Percentiles rank a stretch among this genome's conserved stretches.
phyloP scores from a whole-genome alignment of 75 land plant species.

The Selaginella tamariscina region DNA sequence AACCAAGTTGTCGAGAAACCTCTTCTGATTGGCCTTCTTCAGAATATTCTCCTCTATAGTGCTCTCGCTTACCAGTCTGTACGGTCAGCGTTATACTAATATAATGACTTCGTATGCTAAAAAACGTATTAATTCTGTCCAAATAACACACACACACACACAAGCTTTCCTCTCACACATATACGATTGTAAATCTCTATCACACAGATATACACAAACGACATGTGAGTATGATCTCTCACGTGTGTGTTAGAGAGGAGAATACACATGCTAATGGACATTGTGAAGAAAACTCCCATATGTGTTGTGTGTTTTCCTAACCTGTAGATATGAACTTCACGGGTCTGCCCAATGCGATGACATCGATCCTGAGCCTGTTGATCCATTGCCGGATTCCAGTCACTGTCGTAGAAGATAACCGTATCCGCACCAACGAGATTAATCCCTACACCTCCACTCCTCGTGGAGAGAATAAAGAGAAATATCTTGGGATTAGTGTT shows the following conservation, averaged over 20 bases:
- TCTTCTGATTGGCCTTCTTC: slow-evolving; percentile 98
- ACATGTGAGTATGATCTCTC: too few species aligned
- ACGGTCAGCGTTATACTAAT: too few species aligned
- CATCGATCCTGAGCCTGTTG: slow-evolving; percentile 99
- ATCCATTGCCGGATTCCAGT: slow-evolving; percentile 99
- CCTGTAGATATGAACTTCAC: slow-evolving; percentile 86
- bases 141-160: too few species aligned
- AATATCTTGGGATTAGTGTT: slow-evolving; percentile 94
- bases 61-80: slow-evolving; percentile 77
- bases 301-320: slow-evolving; percentile 88
- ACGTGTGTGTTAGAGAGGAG: too few species aligned
- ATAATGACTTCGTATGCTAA: too few species aligned
- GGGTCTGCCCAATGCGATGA: slow-evolving; percentile 96
- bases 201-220: too few species aligned
- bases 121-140: too few species aligned
- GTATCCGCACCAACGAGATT: slow-evolving; percentile 99
- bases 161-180: too few species aligned
- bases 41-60: slow-evolving; percentile 98
- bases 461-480: slow-evolving; percentile 91
- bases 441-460: slow-evolving; percentile 99
- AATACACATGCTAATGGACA: slow-evolving; percentile 91
- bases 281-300: slow-evolving; percentile 93
- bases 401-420: slow-evolving; percentile 98
- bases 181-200: too few species aligned
- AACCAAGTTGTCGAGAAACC: slow-evolving; percentile 91